phyloP scores from a whole-genome alignment of 108 stramenopile genomes.

The Cyclotella choctawhatcheeana region DNA sequence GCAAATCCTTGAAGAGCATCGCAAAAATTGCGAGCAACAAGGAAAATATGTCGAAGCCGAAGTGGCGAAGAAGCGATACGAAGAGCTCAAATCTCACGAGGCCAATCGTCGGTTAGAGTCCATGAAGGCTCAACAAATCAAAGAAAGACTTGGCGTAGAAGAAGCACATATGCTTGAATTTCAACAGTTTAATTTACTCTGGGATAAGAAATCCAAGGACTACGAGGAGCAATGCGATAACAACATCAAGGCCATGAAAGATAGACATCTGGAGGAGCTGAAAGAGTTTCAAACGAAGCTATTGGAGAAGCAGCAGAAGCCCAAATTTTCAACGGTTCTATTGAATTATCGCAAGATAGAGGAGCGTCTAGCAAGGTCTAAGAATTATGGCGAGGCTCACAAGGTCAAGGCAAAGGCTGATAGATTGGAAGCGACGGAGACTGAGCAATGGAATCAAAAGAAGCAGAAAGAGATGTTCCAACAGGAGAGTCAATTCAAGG shows the following conservation, averaged over 20 bases:
- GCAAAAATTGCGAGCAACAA: conserved; percentile 88
- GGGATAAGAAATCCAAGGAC: conserved; percentile 86
- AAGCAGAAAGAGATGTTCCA: conserved; percentile 79
- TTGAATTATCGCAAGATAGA: conserved; percentile 84
- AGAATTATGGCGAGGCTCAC: conserved; percentile 85
- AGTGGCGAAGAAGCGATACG: conserved; percentile 82
- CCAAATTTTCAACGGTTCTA: conserved; percentile 81
- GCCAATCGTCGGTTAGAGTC: conserved; percentile 82
- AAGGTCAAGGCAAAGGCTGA: conserved; percentile 87
- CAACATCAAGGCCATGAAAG: conserved; percentile 71
- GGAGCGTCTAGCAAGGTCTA: conserved; percentile 78
- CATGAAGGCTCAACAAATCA: conserved; percentile 79
- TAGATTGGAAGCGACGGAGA: conserved; percentile 77
- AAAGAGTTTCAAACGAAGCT: conserved; percentile 75
- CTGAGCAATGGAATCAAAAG: conserved; percentile 79
- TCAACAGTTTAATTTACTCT: conserved; percentile 85
- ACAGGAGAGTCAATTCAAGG: conserved; percentile 72
- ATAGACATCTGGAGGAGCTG: conserved; percentile 75
- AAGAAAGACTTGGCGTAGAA: conserved; percentile 87
- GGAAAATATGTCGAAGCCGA: conserved; percentile 94
- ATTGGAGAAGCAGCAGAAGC: conserved; percentile 59
- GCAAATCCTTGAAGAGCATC: conserved; percentile 85
- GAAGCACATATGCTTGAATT: conserved; percentile 93
- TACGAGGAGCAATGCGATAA: conserved; percentile 70
- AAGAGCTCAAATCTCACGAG: conserved; percentile 86